phyloP scores from a whole-genome alignment of 306 rosid genomes.

The Castanea sativa region DNA sequence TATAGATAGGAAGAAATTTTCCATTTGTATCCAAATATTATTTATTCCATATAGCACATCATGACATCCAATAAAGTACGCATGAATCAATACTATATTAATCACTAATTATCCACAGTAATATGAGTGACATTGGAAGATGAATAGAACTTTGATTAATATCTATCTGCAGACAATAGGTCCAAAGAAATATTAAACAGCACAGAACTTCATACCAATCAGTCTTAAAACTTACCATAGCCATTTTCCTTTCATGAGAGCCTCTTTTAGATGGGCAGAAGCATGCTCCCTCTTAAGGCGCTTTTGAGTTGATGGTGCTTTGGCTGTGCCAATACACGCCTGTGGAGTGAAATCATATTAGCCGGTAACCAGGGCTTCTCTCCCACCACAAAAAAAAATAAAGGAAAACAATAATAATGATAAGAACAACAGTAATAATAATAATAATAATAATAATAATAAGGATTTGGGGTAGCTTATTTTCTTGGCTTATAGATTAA shows the following conservation, averaged over 20 bases:
- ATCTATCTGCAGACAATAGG: not conserved
- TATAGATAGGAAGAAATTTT: no score
- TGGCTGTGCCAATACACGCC: constrained; percentile 67
- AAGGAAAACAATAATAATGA: not conserved
- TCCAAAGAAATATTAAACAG: not conserved
- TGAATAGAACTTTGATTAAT: not conserved
- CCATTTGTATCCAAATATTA: no score
- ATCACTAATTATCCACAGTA: no score
- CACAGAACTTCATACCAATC: constrained; percentile 14
- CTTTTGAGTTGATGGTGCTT: constrained; percentile 65
- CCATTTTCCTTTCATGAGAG: constrained; percentile 88
- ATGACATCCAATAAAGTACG: no score
- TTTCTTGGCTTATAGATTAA: no score
- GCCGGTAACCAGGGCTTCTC: constrained; percentile 19
- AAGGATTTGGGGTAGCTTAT: no score
- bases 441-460: no score
- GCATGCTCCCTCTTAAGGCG: constrained; percentile 75
- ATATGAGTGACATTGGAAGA: not conserved
- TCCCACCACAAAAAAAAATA: not conserved
- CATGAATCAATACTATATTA: no score
- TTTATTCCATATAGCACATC: no score
- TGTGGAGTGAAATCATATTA: constrained; percentile 40
- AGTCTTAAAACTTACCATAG: constrained; percentile 62
- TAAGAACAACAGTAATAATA: no score
- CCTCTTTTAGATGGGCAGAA: constrained; percentile 67